Base-by-base conservation (phyloP, 371 early-diverging fungal genomes). In the Parasitella parasitica region DNA sequence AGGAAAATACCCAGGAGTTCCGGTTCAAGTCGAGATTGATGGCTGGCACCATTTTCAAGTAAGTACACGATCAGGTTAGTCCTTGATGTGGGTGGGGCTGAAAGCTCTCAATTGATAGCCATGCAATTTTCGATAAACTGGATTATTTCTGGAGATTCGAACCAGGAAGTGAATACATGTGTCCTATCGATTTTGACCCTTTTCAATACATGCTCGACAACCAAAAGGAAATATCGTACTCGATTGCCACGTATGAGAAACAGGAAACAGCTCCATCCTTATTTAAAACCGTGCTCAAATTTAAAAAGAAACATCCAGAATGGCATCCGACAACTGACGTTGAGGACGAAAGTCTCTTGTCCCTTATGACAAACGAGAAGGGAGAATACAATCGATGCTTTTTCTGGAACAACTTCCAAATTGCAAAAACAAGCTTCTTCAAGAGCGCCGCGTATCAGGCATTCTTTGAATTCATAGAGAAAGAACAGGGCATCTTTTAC, bases 91-190 rank as follows among this genome's bases (percentile, higher is more conserved):
- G n/a, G 2, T 32, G 6, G 4, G 32, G 11, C 11, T 32, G 32
- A 11, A 32, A 32, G 6, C 32, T 32, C 32, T 8, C 32, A 32
- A 32, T 32, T 20, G 12, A 2, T 32, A 59, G 59, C 20, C 57
- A 50, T 37, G n/a, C 22, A 30, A 13, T 30, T 37, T 46, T 63
- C 11, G 22, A 24, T 9, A 16, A 57, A 4, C 20, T 57, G 36
- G 89, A 93, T 48, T 95, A 84, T 63, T 95, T 94, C 65, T 96
- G 96, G 96, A 69, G 95, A 6, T 78, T 95, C 9, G 96, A 95
- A 73, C 94, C 95, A 7, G 91, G 85, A 18, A 89, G 91, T 15
- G 61, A 80, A 57, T 92, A 90, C 67, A 80, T 76, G 50, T 95
- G 95, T 71, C 84, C 90, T n/a, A 90, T 95, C 53, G 83, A 82